Base-by-base conservation (phyloP, 2,329 filamentous ascomycete genomes). In the Paracorniculantispora psalliotae region DNA sequence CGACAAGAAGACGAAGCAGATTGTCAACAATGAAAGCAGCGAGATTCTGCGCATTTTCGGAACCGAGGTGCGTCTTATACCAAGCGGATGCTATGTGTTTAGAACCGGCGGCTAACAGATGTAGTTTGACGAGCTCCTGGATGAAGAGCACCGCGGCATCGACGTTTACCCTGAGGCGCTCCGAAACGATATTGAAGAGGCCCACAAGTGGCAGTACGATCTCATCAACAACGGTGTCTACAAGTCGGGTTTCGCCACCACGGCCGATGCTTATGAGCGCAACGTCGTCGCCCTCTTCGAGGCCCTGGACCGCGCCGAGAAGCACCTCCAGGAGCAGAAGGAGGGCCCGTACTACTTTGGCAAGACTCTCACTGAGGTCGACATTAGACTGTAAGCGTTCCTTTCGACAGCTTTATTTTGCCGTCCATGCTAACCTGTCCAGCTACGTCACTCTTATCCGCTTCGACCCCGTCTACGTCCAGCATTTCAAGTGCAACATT, bases 31-130 rank as follows among this genome's bases (percentile, higher is more conserved):
- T 66, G 92, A 96, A 81, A 91, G 89, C 73, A 87, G 87, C 65
- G 92, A 97, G 77, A 96, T 97, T 71, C 86, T 96, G 71, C 87
- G 92, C 69, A 96, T 96, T 90, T 79, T 97, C 62, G 90, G 90
- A 70, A 81, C 81, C 44, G 90, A 85, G 67, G 91, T 91, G 55
- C 19, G 69, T 43, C 33, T 19, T 41, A 10, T 8, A n/a, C n/a
- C n/a, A n/a, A n/a, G n/a, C n/a, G n/a, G n/a, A n/a, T n/a, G n/a
- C n/a, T n/a, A n/a, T 19, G 2, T 48, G 2, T n/a, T 30, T 10
- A n/a, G 17, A 33, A 33, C 13, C 39, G 13, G 19, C 19, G 15
- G 12, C 1, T 59, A 30, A 57, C 53, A 54, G 17, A 49, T 25
- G 9, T 10, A 79, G 72, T 97, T 97, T 70, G 87, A 97, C 71